Conservation (phyloP, 192 early-diverging fungal genomes). For the Entophlyctis helioformis region DNA sequence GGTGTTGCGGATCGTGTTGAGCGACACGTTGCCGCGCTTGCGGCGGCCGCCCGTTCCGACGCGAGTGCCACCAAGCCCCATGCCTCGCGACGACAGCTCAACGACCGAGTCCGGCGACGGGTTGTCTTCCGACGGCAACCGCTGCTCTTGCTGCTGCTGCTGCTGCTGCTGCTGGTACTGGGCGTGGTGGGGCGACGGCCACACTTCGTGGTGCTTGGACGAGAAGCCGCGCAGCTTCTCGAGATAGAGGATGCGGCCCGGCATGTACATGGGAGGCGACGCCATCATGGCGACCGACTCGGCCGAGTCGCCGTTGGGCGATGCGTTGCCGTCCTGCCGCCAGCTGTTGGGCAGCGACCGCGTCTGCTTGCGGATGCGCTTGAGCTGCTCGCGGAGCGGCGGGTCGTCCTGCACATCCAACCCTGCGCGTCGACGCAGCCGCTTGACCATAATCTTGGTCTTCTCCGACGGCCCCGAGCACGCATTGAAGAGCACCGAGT, state of each 20-base stretch:
- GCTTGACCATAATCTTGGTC: conserved; percentile 4
- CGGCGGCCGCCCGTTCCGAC: too few species aligned
- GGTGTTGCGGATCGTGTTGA: too few species aligned
- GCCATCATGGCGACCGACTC: background rate
- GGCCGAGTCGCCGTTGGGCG: too few species aligned
- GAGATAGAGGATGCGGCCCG: conserved; percentile 13
- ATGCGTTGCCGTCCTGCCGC: background rate
- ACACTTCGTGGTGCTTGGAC: background rate
- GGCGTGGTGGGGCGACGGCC: too few species aligned
- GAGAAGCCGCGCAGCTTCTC: conserved; percentile 8
- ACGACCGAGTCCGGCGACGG: too few species aligned
- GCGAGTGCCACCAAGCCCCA: too few species aligned
- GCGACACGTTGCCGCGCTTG: background rate
- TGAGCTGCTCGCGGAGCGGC: background rate
- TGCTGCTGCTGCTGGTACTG: background rate
- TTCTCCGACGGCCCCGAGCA: background rate
- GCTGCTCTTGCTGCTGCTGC: background rate
- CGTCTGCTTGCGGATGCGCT: background rate
- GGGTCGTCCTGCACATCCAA: background rate
- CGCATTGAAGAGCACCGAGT: conserved; percentile 2
- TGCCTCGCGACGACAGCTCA: too few species aligned
- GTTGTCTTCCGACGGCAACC: too few species aligned
- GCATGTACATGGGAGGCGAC: conserved; percentile 10
- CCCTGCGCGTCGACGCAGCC: background rate
- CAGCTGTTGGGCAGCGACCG: conserved; percentile 1